These are phyloP conservation scores for Mucor racemosus DNA, from an alignment of 371 early-diverging fungal species.

Conservation along the genomic window DNA sequence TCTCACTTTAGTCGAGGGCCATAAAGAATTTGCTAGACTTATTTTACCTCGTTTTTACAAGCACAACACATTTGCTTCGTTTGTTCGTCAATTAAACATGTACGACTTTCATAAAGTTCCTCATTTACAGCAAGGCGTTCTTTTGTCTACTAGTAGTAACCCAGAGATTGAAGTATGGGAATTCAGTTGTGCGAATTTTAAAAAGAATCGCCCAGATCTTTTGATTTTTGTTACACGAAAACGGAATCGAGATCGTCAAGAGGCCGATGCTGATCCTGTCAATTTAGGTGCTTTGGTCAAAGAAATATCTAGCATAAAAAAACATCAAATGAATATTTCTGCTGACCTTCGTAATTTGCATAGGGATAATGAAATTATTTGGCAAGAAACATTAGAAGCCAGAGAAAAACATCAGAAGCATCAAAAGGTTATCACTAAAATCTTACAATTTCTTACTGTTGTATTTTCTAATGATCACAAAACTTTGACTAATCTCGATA, in stretches of 20 bases:
- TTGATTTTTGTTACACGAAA: conserved; percentile 56
- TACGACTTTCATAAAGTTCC: conserved; percentile 74
- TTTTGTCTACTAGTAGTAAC: conserved; percentile 37
- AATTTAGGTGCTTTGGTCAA: conserved; percentile 58
- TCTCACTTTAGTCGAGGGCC: conserved; percentile 51
- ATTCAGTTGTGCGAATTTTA: conserved; percentile 58
- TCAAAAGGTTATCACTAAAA: conserved; percentile 87
- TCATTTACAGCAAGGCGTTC: conserved; percentile 74
- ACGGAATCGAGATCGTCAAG: conserved; percentile 40
- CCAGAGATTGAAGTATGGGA: conserved; percentile 54
- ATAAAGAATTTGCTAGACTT: conserved; percentile 79
- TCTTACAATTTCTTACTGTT: conserved; percentile 72
- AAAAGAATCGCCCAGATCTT: conserved; percentile 56
- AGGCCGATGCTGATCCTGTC: conserved; percentile 35
- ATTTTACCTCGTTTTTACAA: conserved; percentile 81
- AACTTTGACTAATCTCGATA: not conserved
- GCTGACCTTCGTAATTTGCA: conserved; percentile 80
- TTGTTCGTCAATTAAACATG: conserved; percentile 89
- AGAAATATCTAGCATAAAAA: conserved; percentile 81
- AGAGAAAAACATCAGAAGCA: conserved; percentile 83
- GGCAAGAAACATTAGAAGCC: conserved; percentile 76
- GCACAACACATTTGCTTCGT: conserved; percentile 82
- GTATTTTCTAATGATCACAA: conserved; percentile 26
- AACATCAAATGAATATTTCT: conserved; percentile 84
- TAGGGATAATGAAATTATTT: conserved; percentile 80